phyloP scores from a whole-genome alignment of 768 basidiomycete genomes.

The Podaxis sp. region DNA sequence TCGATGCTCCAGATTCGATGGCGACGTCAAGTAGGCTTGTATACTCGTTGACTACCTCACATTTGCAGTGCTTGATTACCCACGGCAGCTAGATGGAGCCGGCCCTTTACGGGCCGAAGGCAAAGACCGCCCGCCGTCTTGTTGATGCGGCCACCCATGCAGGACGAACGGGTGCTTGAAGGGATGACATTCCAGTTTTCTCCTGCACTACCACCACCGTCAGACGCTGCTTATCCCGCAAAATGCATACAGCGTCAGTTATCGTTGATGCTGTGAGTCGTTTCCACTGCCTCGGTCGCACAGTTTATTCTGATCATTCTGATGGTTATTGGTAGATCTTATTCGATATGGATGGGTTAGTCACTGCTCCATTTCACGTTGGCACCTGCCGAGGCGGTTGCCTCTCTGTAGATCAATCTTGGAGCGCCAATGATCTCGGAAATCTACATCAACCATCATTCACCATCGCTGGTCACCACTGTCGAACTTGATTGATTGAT shows the following conservation, averaged over 20 bases:
- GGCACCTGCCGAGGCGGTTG: not conserved
- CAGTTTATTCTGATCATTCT: not conserved
- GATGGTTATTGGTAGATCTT: conserved; percentile 41
- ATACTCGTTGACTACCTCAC: no score
- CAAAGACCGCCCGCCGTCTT: no score
- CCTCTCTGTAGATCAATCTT: not conserved
- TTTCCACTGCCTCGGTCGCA: not conserved
- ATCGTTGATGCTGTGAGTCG: conserved; percentile 53
- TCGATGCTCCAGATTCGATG: no score
- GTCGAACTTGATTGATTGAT: conserved; percentile 4
- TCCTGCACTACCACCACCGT: not conserved
- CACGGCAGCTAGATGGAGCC: not conserved
- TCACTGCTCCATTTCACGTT: conserved; percentile 1
- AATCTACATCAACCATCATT: conserved; percentile 8
- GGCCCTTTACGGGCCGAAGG: not conserved
- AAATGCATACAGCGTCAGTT: conserved; percentile 33
- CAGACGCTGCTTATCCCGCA: not conserved
- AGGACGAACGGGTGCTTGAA: not conserved
- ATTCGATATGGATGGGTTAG: conserved; percentile 72
- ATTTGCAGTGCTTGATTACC: no score
- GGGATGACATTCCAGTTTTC: not conserved
- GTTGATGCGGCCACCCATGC: not conserved
- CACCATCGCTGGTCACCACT: not conserved
- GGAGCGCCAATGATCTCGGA: not conserved
- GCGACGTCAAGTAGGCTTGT: no score